Base-by-base conservation (phyloP, 306 rosid species). In the Begonia peltatifolia region DNA sequence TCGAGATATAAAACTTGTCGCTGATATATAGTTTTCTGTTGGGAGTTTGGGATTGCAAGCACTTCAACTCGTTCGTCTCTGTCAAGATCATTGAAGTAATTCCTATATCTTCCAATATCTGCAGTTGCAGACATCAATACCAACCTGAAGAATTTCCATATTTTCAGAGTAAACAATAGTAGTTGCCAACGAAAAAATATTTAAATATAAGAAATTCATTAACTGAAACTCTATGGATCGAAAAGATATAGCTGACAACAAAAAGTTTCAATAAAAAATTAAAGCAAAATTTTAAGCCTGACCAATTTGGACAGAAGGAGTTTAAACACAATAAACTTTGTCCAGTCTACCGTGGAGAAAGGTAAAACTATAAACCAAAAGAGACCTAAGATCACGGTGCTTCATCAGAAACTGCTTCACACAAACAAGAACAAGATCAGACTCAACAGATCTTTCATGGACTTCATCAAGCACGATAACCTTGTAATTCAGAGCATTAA, bases 81-180 rank as follows among this genome's bases (percentile, higher is more conserved):
- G 38, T 94, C 87, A 59, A 87, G 78, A 69, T 87, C 96, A 71
- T 62, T 68, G 64, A 87, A 87, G 77, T 87, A 87, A 58, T 83
- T 87, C 74, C 6, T 81, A 65, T 87, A 87, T 65, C 92, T 70
- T 58, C 75, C 55, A 68, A 75, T 76, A 76, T 87, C 87, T 59
- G 94, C 94, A 49, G 96, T 87, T 62, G 96, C 96, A 50, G 94
- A 87, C 96, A 87, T 87, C 78, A 87, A 73, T 46, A 87, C 94
- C 59, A 87, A 67, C 85, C 96, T 87, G 83, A 20, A 64, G 73
- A 68, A 36, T 67, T 52, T 30, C 6, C 38, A 30, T 30, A 7
- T 30, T 30, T 30, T 30, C 9, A 30, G 9, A 30, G 38, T 5
- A 30, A 30, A 30, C 9, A 30, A 30, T 30, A 6, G 38, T 30